Conservation (phyloP, 169 alveolate genomes). For the Plasmodium gonderi region DNA sequence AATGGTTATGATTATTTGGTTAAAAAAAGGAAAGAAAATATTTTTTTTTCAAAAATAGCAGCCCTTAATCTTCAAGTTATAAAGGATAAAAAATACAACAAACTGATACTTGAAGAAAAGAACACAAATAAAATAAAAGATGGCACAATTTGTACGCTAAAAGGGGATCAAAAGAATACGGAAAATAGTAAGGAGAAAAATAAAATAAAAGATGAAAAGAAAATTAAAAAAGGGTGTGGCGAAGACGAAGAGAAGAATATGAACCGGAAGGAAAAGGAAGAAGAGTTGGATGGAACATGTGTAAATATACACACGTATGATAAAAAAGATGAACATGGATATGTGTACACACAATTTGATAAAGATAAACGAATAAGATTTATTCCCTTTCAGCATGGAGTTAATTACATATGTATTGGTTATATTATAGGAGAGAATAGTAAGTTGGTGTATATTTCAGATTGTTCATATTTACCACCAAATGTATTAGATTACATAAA, state of each 20-base stretch:
- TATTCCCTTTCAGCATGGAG: slow-evolving; percentile 67
- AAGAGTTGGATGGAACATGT: not conserved
- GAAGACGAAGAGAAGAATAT: not conserved
- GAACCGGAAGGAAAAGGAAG: not conserved
- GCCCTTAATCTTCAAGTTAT: slow-evolving; percentile 40
- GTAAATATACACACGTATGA: slow-evolving; percentile 62
- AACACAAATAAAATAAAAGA: not conserved
- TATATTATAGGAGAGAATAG: slow-evolving; percentile 58
- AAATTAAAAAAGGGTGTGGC: not conserved
- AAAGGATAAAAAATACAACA: slow-evolving; percentile 53
- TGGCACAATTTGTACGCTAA: not conserved
- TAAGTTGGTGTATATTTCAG: slow-evolving; percentile 56
- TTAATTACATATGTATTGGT: slow-evolving; percentile 51
- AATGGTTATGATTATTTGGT: slow-evolving; percentile 55
- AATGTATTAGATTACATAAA: slow-evolving; percentile 50
- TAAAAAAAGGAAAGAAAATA: slow-evolving; percentile 35
- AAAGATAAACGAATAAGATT: slow-evolving; percentile 43
- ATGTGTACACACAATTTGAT: slow-evolving; percentile 40
- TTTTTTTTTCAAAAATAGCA: slow-evolving; percentile 55
- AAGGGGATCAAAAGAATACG: not conserved
- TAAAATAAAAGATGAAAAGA: not conserved
- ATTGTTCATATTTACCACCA: slow-evolving; percentile 38
- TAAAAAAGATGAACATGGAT: slow-evolving; percentile 63
- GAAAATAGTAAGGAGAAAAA: not conserved
- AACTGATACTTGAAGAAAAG: slow-evolving; percentile 6